Evolutionary conservation across 2,329 filamentous ascomycete genomes (phyloP), one percentile per base, ranked within the genome.

Genomic region (Lasiodiplodia citricola): DNA sequence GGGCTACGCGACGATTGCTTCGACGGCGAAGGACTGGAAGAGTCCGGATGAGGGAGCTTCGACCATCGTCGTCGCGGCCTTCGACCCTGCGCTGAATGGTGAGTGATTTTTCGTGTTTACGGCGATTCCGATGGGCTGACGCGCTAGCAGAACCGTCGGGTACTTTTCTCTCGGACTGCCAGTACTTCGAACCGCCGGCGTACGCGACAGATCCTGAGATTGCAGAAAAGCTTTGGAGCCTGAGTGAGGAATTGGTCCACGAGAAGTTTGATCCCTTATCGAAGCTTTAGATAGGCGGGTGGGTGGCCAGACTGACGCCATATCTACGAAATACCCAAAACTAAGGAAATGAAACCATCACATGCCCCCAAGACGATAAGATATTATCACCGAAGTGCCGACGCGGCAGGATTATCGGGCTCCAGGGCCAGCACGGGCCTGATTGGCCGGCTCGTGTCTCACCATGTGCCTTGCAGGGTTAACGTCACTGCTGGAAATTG

Each of bases 171-270:
- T 73, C 75, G 41, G 62, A 78, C 57, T 75, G 70, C 4, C 71
- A 78, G 63, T 41, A 75, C 8, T 70, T 71, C 8, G 64, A 52
- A 18, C 35, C 75, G 28, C 57, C 72, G 52, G 54, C 72, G 1
- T 75, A 72, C 2, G 76, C 74, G 14, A 73, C 63, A 37, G 73
- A 72, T 6, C 68, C 70, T 7, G 73, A 71, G 14, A 71, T 76
- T 58, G 72, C 68, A 13, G 76, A 78, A 67, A 75, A 70, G 55
- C 63, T 78, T 37, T 79, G 77, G 76, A 71, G 74, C 62, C 66
- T 78, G 71, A 78, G 77, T 50, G 75, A 78, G 71, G 70, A 74
- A 67, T 65, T 78, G 13, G 75, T 78, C 2, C 74, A 73, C 10
- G 65, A 78, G 58, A 72, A 70, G 13, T 77, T 78, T 56, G 35